Evolutionary conservation across 116 monocot genomes (phyloP).

Genomic region (Zostera marina): DNA sequence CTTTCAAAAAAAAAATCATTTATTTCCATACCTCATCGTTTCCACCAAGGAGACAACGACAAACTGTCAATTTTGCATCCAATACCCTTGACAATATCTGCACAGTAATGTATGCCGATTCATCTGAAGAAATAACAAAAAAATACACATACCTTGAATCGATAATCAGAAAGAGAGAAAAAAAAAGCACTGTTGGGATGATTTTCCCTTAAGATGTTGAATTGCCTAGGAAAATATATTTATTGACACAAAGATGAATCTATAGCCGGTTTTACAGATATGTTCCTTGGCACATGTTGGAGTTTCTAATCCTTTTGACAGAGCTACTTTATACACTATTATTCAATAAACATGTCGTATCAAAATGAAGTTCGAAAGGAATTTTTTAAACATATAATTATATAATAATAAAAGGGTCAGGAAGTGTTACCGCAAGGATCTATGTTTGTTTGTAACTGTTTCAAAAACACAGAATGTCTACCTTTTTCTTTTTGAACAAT

Average conservation of each 20-base stretch:
- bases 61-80: slow-evolving; percentile 78
- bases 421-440: slow-evolving; percentile 20
- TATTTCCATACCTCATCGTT: slow-evolving; percentile 15
- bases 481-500: slow-evolving; percentile 69
- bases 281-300: no score
- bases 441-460: slow-evolving; percentile 15
- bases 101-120: slow-evolving; percentile 31
- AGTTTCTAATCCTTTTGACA: no score
- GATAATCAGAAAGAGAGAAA: no score
- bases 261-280: no score
- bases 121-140: slow-evolving; percentile 23
- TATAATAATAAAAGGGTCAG: background rate
- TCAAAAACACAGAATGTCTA: slow-evolving; percentile 38
- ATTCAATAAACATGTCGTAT: no score
- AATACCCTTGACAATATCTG: slow-evolving; percentile 59
- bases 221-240: no score
- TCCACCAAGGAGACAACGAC: slow-evolving; percentile 41
- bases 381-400: no score
- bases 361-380: background rate
- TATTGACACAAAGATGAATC: no score
- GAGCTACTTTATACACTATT: no score
- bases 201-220: no score
- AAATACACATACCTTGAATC: no score
- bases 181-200: no score
- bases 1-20: background rate